These are phyloP conservation scores for Quercus dentata DNA, from an alignment of 306 rosid genomes.

Conservation along the genomic window DNA sequence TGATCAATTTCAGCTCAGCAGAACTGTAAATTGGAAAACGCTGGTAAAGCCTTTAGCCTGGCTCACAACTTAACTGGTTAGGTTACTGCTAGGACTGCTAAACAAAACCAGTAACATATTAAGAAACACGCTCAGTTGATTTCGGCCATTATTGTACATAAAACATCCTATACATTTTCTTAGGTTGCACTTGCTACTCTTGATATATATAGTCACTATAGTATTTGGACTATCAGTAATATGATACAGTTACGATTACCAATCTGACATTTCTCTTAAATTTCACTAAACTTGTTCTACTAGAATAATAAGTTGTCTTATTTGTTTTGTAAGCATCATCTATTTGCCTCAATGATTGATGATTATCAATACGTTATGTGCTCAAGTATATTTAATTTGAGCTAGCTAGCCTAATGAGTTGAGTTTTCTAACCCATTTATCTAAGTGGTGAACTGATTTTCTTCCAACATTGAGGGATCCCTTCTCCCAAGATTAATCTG, in stretches of 20 bases:
- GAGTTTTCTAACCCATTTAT: not conserved
- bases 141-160: not conserved
- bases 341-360: not conserved
- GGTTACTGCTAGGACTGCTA: no score
- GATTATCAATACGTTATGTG: not conserved
- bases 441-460: not conserved
- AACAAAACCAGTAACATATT: no score
- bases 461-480: not conserved
- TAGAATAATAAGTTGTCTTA: not conserved
- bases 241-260: not conserved
- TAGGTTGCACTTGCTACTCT: not conserved
- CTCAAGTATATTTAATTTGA: not conserved
- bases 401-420: not conserved
- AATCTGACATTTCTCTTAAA: not conserved
- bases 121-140: not conserved
- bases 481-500: constrained; percentile 1
- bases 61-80: not conserved
- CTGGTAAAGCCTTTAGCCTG: not conserved
- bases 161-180: not conserved
- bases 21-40: constrained; percentile 9
- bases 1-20: not conserved
- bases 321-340: not conserved
- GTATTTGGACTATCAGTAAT: not conserved
- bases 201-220: not conserved
- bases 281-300: not conserved